Base-by-base conservation (phyloP, 2,329 filamentous ascomycete genomes). In the Trichoderma sp. region DNA sequence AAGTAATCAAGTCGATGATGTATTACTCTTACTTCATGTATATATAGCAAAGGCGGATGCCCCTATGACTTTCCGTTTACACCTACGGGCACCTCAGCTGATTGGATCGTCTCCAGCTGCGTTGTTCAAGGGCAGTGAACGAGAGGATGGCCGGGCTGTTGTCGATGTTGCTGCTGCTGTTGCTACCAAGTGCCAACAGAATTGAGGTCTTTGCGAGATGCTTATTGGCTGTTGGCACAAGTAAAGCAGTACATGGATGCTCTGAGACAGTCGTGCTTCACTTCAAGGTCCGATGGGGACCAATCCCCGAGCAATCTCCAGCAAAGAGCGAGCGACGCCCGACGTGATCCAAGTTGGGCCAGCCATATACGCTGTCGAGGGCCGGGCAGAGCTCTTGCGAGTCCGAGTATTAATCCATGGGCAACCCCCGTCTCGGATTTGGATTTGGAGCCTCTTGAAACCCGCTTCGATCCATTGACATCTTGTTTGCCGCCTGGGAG, bases 231-330 rank as follows among this genome's bases (percentile, higher is more conserved):
- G 35, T 41, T 18, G 9, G 14, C 33, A 60, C 56, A 29, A 12
- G 4, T 12, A n/a, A 63, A 11, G 31, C 60, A 33, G 35, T 24
- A 33, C 35, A 53, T 18, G 11, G 29, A 33, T 21, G 27, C 64
- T 16, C 18, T 21, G 6, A 7, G 38, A 27, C 38, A 31, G 18
- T 33, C 21, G 59, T 65, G 41, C 27, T 41, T 64, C 60, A 56
- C 14, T 65, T 73, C 62, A 53, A 62, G 71, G 41, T 73, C 60
- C 71, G 71, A 60, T 56, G 35, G 69, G 21, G 21, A 33, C 14
- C 38, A 73, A 29, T 73, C 41, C n/a, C 71, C 71, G 71, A 73
- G 41, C 31, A 45, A 73, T 73, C 71, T 65, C 60, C 71, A 65
- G 38, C 29, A 38, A 53, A 38, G 69, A 73, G 62, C 60, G 71